These are phyloP conservation scores for Penicillium sp. DNA, from an alignment of 2,329 filamentous ascomycete genomes.

Conservation along the genomic window DNA sequence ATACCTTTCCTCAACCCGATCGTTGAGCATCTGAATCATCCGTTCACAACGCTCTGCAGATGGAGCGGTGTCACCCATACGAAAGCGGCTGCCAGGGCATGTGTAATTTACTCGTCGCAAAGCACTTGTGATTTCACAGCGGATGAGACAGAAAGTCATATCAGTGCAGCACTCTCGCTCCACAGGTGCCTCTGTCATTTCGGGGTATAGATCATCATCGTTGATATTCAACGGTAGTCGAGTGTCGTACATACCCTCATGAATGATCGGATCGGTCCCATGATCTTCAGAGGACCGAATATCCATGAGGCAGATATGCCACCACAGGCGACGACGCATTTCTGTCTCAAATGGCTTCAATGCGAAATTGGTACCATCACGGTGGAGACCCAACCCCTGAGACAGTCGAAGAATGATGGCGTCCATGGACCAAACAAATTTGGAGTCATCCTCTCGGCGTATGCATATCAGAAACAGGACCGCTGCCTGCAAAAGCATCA, in stretches of 20 bases:
- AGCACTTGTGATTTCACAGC: conserved; percentile 53
- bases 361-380: conserved; percentile 51
- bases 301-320: conserved; percentile 51
- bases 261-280: conserved; percentile 47
- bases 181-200: conserved; percentile 49
- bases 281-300: conserved; percentile 52
- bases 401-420: conserved; percentile 45
- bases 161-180: conserved; percentile 55
- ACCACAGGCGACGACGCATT: conserved; percentile 55
- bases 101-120: conserved; percentile 41
- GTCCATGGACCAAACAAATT: conserved; percentile 46
- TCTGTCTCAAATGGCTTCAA: conserved; percentile 52
- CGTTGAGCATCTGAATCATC: conserved; percentile 54
- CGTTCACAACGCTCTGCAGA: conserved; percentile 40
- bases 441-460: conserved; percentile 41
- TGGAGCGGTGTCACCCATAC: conserved; percentile 11
- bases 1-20: conserved; percentile 57
- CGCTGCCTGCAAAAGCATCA: conserved; percentile 62
- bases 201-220: conserved; percentile 51
- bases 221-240: conserved; percentile 53
- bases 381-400: conserved; percentile 50
- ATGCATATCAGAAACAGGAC: conserved; percentile 59
- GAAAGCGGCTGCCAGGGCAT: conserved; percentile 30
- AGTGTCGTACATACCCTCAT: conserved; percentile 48
- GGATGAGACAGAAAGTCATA: conserved; percentile 52